Evolutionary conservation across 805 yeast genomes (phyloP).

Genomic region (Brettanomyces bruxellensis): DNA sequence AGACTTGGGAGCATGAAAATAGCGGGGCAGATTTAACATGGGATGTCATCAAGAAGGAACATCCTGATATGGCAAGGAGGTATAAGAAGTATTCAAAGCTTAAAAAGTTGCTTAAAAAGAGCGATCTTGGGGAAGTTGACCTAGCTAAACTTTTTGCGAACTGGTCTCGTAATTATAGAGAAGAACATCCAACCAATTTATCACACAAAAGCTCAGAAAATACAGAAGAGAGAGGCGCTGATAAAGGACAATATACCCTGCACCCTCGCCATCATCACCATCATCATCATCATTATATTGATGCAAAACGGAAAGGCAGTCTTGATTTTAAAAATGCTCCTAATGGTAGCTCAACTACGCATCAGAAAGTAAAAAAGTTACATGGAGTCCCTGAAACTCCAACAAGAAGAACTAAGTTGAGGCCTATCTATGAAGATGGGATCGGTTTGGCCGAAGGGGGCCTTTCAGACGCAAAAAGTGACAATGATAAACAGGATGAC

Average conservation of each 20-base stretch:
- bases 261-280: not conserved
- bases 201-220: not conserved
- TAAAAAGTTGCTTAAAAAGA: not conserved
- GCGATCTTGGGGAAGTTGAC: not conserved
- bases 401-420: not conserved
- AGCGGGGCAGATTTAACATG: not conserved
- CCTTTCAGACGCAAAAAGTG: not conserved
- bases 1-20: slow-evolving; percentile 2
- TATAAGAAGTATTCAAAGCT: slow-evolving; percentile 1
- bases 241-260: too few species aligned
- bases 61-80: not conserved
- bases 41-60: not conserved
- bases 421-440: not conserved
- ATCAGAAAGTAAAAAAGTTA: not conserved
- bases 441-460: not conserved
- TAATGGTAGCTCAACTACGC: too few species aligned
- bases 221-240: too few species aligned
- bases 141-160: not conserved
- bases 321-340: too few species aligned
- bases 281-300: not conserved
- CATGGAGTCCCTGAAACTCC: slow-evolving; percentile 1
- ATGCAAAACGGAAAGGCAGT: not conserved
- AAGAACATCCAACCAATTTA: not conserved
- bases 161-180: not conserved
- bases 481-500: not conserved